Evolutionary conservation across 805 yeast genomes (phyloP).

Genomic region (Tetrapisispora namnaoensis): DNA sequence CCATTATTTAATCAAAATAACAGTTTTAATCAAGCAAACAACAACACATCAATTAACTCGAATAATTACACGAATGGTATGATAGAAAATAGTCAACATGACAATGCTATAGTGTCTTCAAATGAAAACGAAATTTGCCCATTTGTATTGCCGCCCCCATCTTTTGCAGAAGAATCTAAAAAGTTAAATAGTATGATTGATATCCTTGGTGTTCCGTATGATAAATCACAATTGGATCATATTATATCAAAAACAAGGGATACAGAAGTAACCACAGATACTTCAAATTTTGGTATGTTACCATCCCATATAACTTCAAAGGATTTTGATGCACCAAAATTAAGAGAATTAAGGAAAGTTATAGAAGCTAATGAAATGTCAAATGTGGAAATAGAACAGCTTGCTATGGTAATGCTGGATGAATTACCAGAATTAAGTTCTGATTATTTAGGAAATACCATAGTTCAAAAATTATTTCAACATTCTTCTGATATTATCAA

Average conservation of each 20-base stretch:
- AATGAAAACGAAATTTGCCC: slow-evolving; percentile 30
- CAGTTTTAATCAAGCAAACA: slow-evolving; percentile 1
- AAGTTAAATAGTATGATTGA: slow-evolving; percentile 15
- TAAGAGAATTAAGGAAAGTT: slow-evolving; percentile 75
- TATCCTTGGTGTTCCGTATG: slow-evolving; percentile 17
- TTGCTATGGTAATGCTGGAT: slow-evolving; percentile 72
- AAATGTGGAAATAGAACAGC: slow-evolving; percentile 62
- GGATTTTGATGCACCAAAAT: slow-evolving; percentile 76
- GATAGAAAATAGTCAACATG: not conserved
- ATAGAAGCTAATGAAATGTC: slow-evolving; percentile 47
- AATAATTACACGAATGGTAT: slow-evolving; percentile 3
- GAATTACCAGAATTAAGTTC: slow-evolving; percentile 86
- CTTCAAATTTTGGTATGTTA: slow-evolving; percentile 55
- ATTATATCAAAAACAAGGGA: slow-evolving; percentile 36
- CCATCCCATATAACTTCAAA: slow-evolving; percentile 62
- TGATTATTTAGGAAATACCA: slow-evolving; percentile 92
- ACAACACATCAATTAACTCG: slow-evolving; percentile 8
- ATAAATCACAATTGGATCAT: slow-evolving; percentile 30
- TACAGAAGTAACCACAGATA: slow-evolving; percentile 38
- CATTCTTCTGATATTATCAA: slow-evolving; percentile 59
- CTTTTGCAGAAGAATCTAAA: slow-evolving; percentile 10
- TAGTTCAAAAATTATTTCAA: slow-evolving; percentile 83
- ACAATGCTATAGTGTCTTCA: slow-evolving; percentile 1
- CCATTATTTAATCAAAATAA: slow-evolving; percentile 16
- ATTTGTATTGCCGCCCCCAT: slow-evolving; percentile 28